phyloP scores from a whole-genome alignment of 441 rosid species.

The Euphorbia neoarborescens region DNA sequence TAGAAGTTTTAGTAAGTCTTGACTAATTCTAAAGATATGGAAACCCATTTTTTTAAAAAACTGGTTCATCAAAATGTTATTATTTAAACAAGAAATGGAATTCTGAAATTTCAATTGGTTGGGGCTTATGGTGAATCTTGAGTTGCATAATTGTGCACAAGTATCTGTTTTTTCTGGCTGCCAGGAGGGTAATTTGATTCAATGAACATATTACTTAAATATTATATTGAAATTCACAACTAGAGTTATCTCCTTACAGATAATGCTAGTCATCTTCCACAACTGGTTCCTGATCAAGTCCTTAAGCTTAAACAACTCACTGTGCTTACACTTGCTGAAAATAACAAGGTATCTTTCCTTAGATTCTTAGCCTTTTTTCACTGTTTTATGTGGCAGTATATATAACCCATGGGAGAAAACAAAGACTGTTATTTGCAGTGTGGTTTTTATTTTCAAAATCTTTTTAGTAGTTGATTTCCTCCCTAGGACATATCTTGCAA shows the following conservation, averaged over 20 bases:
- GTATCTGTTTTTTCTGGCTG: background rate
- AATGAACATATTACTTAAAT: background rate
- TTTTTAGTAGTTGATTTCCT: background rate
- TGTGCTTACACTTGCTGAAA: constrained; percentile 86
- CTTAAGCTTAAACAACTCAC: constrained; percentile 93
- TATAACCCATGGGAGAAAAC: background rate
- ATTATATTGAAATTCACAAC: background rate
- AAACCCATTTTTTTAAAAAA: background rate
- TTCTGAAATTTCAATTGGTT: background rate
- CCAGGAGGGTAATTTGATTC: background rate
- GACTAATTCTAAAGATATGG: background rate
- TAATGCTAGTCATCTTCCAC: constrained; percentile 46
- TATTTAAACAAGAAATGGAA: background rate
- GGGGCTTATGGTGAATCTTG: background rate
- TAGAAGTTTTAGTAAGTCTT: background rate
- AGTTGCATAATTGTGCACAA: background rate
- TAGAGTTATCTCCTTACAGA: constrained; percentile 32
- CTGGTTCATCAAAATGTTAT: background rate
- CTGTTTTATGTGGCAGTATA: background rate
- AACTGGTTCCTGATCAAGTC: constrained; percentile 65
- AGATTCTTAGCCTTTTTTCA: background rate
- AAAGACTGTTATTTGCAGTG: background rate
- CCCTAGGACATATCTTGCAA: background rate
- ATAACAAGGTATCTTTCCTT: constrained; percentile 52
- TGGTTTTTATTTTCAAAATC: background rate